Evolutionary conservation across 768 basidiomycete genomes (phyloP), one percentile per base, ranked within the genome.

Genomic region (Boletus reticuloceps): DNA sequence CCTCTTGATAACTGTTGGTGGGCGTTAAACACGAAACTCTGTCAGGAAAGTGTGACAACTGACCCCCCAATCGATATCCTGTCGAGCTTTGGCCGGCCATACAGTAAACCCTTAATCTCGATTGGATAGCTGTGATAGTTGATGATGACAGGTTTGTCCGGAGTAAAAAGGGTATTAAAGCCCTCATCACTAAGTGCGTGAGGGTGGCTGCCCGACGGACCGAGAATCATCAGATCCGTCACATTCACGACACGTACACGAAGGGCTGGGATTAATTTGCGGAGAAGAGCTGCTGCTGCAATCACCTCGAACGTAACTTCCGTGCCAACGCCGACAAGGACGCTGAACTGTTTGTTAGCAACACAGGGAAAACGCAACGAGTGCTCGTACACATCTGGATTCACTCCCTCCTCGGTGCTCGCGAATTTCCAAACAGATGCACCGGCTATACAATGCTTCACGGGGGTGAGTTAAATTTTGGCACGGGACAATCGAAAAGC

Each of bases 231-330:
- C 43, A 95, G 77, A 64, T 96, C 93, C 2, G 91, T 90, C 55
- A 96, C 86, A 60, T 96, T 95, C 54, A 95, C 84, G 53, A 95
- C 89, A n/a, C 91, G 84, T 8, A 92, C 85, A 38, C 94, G 86
- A 27, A 97, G 79, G 9, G 79, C 78, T 2, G 89, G 85, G n/a
- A 77, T 76, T 20, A 81, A 72, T 64, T 83, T 82, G 62, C 87
- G 85, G 25, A 95, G 81, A 20, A 94, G 78, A 3, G 85, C 84
- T 1, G 91, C 88, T 1, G 94, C 93, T 3, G 90, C 88, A 64
- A 96, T 85, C 52, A 93, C 86, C 67, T 97, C 94, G 61, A 91
- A 88, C 0, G 91, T 95, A 25, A 91, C 80, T 69, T 94, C 94
- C 27, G 90, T 86, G 58, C 94, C 93, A 63, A 91, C 86, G 9